Base-by-base conservation (phyloP, 2,329 filamentous ascomycete genomes). In the Pseudogymnoascus sp. region DNA sequence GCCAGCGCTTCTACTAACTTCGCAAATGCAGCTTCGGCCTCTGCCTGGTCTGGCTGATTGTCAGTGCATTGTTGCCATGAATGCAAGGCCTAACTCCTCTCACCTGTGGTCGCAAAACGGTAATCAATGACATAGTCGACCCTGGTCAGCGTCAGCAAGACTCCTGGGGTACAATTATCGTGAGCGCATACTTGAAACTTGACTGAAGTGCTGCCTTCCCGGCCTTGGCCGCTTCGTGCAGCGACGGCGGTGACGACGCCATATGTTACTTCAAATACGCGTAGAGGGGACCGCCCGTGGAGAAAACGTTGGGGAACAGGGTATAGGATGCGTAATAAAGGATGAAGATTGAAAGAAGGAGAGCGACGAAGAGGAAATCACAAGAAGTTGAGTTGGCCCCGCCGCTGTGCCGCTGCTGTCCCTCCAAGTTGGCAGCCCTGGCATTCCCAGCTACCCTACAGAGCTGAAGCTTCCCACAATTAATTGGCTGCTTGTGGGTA, bases 51-150 rank as follows among this genome's bases (percentile, higher is more conserved):
- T 91, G 69, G 26, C 47, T 61, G 21, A 50, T 50, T 16, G 37
- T n/a, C 33, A 19, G 33, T 19, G 59, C 40, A 61, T 8, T 21
- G 21, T 13, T n/a, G 26, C 8, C 8, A 10, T 47, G 24, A 16
- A 31, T 14, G 24, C 11, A 53, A 6, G 19, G 1, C 11, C 11
- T 19, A 24, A 50, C 16, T 53, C 50, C 66, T 68, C 78, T 66
- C 79, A 89, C 90, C 85, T 63, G 85, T 82, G 50, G 84, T 79
- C 26, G 86, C 82, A 71, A 93, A 87, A 64, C 87, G 81, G 76
- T 90, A 96, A 72, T 86, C 84, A 66, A 97, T 83, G 64, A 96
- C 91, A 80, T 91, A 97, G 79, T 97, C 93, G 65, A 96, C 90
- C 62, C 90, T 84, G 70, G 63, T 24, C 24, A 40, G 44, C 26